phyloP scores from a whole-genome alignment of 1,284 basidiomycete species.

The Melampsora larici-populina region DNA sequence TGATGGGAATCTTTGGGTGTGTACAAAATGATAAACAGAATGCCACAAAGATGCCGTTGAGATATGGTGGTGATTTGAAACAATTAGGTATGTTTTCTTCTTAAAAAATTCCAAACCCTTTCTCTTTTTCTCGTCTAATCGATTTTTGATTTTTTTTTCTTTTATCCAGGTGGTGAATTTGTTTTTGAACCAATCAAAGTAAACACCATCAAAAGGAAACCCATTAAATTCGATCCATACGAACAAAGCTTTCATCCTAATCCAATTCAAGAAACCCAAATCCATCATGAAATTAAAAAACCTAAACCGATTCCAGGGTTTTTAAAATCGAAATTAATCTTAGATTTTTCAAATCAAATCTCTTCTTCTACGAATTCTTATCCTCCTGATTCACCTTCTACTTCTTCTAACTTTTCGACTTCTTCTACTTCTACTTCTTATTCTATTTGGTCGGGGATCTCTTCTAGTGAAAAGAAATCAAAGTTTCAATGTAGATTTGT shows the following conservation, averaged over 20 bases:
- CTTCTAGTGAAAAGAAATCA: not conserved
- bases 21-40: slow-evolving; percentile 12
- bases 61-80: slow-evolving; percentile 21
- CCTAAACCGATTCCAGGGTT: not conserved
- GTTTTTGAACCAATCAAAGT: slow-evolving; percentile 27
- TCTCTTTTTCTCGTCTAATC: not conserved
- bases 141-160: not conserved
- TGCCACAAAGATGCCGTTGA: slow-evolving; percentile 22
- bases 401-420: not conserved
- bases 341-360: not conserved
- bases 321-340: not conserved
- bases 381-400: not conserved
- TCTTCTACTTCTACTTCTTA: not conserved
- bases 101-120: too few relatives aligned
- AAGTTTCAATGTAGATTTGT: slow-evolving; percentile 29
- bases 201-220: slow-evolving; percentile 23
- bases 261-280: not conserved
- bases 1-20: not conserved
- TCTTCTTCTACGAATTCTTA: not conserved
- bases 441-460: not conserved
- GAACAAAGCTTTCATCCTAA: not conserved
- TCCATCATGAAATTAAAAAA: not conserved
- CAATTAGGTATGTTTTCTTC: slow-evolving; percentile 11
- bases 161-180: slow-evolving; percentile 18
- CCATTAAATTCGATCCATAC: slow-evolving; percentile 1